Evolutionary conservation across 805 yeast genomes (phyloP), one percentile per base, ranked within the genome.

Genomic region (Millerago galiae): DNA sequence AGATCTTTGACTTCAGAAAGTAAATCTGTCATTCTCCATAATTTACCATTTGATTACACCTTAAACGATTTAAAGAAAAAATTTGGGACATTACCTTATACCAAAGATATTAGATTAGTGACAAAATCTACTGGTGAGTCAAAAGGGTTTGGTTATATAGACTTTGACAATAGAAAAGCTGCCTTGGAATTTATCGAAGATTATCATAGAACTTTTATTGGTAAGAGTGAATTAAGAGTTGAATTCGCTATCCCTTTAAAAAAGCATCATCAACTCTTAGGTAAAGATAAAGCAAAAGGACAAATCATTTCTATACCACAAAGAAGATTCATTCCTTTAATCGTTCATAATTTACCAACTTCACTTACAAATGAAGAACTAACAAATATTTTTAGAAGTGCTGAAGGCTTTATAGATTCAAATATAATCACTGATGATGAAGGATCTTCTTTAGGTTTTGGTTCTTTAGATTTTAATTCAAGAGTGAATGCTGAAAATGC

Each of bases 61-160:
- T 5, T 27, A 8, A 9, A 28, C 17, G 8, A 10, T 3, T 15
- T 35, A 9, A 35, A 35, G 17, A 16, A 15, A 26, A 15, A 8
- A 5, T 35, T 26, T 16, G 30, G 28, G 5, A 27, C 14, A 16
- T 9, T 35, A 4, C 21, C 27, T 6, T 24, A 30, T 16, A 24
- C 15, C 9, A 2, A n/a, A 8, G 37, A 24, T 8, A 21, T 34
- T 6, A 21, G 37, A 24, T 12, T 35, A 5, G 38, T 35, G 11
- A 26, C 31, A 11, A 15, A 25, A 12, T n/a, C 14, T 16, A 16
- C 14, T 26, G 38, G 38, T 15, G 21, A 5, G 8, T 26, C 24
- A 7, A 35, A 26, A 26, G 38, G 38, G 6, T 35, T 35, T 35
- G 38, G 38, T 15, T 35, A 35, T 26, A 35, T 35, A n/a, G 39